These are phyloP conservation scores for Wallacemonas sp. DNA, from an alignment of 208 protist genomes.

Conservation along the genomic window DNA sequence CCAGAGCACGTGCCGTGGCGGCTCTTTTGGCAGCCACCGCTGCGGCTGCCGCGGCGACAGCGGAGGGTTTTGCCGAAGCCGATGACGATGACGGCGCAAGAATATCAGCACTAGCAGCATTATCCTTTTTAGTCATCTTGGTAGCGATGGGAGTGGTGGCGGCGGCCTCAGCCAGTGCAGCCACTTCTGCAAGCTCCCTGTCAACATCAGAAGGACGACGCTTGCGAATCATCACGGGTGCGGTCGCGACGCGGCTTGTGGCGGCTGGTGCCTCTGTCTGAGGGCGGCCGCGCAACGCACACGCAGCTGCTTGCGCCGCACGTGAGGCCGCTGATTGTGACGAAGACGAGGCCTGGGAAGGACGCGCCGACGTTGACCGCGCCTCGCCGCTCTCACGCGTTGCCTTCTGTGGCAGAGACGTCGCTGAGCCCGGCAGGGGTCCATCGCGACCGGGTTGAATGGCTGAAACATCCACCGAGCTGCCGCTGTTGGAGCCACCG, in stretches of 20 bases:
- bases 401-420: neutral
- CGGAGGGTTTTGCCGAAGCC: neutral
- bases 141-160: neutral
- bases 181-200: neutral
- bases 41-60: neutral
- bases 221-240: conserved; percentile 11
- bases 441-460: neutral
- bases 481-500: no score
- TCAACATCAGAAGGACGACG: conserved; percentile 4
- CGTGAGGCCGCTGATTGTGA: neutral
- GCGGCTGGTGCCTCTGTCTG: no score
- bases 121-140: no score
- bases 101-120: no score
- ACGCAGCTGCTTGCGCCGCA: neutral
- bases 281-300: neutral
- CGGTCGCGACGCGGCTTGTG: no score
- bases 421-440: neutral
- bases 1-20: conserved; percentile 1
- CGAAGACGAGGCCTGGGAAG: neutral
- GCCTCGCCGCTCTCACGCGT: no score
- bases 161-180: neutral
- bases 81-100: no score
- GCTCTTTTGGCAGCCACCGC: conserved; percentile 9
- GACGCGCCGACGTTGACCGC: neutral
- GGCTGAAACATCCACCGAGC: conserved; percentile 7